A percentile compares a stretch with the other conserved stretches of the same genome.
Evolutionary conservation across 805 yeast genomes (phyloP).

Genomic region (Ogataea polymorpha): DNA sequence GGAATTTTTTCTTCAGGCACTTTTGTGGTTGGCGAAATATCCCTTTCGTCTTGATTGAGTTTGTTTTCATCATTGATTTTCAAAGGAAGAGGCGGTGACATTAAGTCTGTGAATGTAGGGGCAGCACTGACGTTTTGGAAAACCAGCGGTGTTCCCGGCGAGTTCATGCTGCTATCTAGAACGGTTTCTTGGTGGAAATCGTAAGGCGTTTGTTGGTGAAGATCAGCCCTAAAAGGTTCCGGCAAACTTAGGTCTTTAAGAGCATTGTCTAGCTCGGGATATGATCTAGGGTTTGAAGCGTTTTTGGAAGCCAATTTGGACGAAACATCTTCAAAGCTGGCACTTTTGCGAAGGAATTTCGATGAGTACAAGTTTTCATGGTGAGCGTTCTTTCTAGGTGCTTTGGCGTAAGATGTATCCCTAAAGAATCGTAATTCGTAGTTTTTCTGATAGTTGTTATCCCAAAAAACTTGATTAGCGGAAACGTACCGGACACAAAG

Average conservation of each 20-base stretch:
- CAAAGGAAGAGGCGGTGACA: slow-evolving; percentile 14
- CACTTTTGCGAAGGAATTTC: slow-evolving; percentile 24
- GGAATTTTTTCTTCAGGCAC: background rate
- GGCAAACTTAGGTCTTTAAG: slow-evolving; percentile 6
- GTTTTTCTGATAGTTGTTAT: slow-evolving; percentile 61
- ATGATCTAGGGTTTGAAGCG: slow-evolving; percentile 2
- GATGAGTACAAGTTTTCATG: slow-evolving; percentile 17
- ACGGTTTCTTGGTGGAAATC: slow-evolving; percentile 5
- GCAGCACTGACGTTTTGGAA: slow-evolving; percentile 18
- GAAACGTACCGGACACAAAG: slow-evolving; percentile 59
- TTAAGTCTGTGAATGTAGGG: slow-evolving; percentile 22
- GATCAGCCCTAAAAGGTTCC: slow-evolving; percentile 2
- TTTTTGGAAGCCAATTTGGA: background rate
- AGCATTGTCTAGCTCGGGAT: slow-evolving; percentile 3
- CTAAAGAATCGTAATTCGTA: slow-evolving; percentile 46
- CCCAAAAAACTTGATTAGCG: slow-evolving; percentile 64
- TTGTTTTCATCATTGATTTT: slow-evolving; percentile 2
- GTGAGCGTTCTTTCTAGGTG: background rate
- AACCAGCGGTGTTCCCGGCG: slow-evolving; percentile 26
- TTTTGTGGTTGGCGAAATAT: slow-evolving; percentile 8
- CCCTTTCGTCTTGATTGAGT: background rate
- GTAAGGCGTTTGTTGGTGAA: slow-evolving; percentile 1
- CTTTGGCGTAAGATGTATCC: background rate
- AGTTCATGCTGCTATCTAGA: slow-evolving; percentile 16
- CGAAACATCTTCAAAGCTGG: slow-evolving; percentile 22